These are phyloP conservation scores for Syzygium malaccense DNA, from an alignment of 441 rosid genomes.

Conservation along the genomic window DNA sequence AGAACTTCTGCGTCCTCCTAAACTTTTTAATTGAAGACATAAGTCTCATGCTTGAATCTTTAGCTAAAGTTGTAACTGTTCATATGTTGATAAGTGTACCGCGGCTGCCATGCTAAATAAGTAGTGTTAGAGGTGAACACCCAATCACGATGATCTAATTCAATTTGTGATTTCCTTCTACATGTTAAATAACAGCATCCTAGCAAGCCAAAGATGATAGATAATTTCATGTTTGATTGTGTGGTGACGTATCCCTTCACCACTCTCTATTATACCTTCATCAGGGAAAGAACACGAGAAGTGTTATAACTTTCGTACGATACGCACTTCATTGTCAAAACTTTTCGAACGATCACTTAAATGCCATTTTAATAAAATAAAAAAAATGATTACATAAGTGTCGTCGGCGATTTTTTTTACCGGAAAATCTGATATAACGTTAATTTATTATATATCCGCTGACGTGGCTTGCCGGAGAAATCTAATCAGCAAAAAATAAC, in stretches of 20 bases:
- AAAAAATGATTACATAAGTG: neutral
- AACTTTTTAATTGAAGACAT: neutral
- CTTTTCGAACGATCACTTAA: neutral
- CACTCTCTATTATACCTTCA: neutral
- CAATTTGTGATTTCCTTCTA: neutral
- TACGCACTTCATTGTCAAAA: neutral
- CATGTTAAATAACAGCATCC: neutral
- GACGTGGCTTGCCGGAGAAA: neutral
- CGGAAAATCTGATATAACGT: rapidly evolving
- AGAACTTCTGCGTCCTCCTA: neutral
- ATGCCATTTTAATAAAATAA: no score
- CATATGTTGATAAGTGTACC: neutral
- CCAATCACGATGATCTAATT: neutral
- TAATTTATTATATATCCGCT: no score
- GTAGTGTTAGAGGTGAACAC: neutral
- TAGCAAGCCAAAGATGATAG: neutral
- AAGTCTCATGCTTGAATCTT: neutral
- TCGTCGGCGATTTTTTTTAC: no score
- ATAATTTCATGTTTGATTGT: neutral
- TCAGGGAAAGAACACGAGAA: rapidly evolving
- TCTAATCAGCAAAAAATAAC: no score
- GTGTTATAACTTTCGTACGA: rapidly evolving
- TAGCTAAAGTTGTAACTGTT: neutral
- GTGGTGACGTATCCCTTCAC: neutral
- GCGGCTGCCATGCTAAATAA: neutral